A percentile compares a stretch with the other conserved stretches of the same genome.
These are phyloP conservation scores for Pseudocercospora eumusae DNA, from an alignment of 2,329 filamentous ascomycete genomes.

Conservation along the genomic window DNA sequence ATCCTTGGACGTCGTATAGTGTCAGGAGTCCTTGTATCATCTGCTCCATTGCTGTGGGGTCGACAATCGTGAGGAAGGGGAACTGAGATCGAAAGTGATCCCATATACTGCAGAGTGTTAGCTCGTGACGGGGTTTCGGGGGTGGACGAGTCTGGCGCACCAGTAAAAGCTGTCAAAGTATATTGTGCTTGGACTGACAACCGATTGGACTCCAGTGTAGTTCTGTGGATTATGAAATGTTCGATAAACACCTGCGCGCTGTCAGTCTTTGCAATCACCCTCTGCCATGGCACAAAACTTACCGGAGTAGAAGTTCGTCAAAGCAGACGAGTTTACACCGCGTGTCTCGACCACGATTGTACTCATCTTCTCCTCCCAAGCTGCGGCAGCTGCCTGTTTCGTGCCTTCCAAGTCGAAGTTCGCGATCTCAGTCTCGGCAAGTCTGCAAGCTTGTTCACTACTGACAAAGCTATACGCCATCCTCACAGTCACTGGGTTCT, in stretches of 20 bases:
- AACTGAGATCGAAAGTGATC: slow-evolving; percentile 65
- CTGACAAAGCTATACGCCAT: slow-evolving; percentile 71
- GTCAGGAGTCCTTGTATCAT: slow-evolving; percentile 68
- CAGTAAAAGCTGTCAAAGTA: slow-evolving; percentile 37
- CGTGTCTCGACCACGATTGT: slow-evolving; percentile 43
- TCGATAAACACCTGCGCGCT: slow-evolving; percentile 48
- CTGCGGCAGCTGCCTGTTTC: slow-evolving; percentile 42
- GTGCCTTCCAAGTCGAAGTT: slow-evolving; percentile 62
- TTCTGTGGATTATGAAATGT: slow-evolving; percentile 51
- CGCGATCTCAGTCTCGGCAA: slow-evolving; percentile 61
- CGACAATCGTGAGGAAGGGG: slow-evolving; percentile 64
- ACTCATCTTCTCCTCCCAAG: slow-evolving; percentile 45
- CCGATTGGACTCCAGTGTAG: slow-evolving; percentile 49
- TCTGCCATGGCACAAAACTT: slow-evolving; percentile 12
- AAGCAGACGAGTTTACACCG: slow-evolving; percentile 36
- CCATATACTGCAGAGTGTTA: slow-evolving; percentile 60
- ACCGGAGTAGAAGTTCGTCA: slow-evolving; percentile 53
- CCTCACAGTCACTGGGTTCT: slow-evolving; percentile 49
- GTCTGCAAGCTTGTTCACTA: slow-evolving; percentile 59
- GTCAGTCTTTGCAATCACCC: slow-evolving; percentile 17
- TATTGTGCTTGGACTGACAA: slow-evolving; percentile 28
- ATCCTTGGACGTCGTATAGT: slow-evolving; percentile 68
- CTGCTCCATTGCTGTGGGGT: slow-evolving; percentile 64
- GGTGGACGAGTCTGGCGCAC: background rate
- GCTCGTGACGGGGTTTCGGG: background rate